Evolutionary conservation across 1,284 basidiomycete genomes (phyloP), one percentile per base, ranked within the genome.

Genomic region (Trichosporon ovoides): DNA sequence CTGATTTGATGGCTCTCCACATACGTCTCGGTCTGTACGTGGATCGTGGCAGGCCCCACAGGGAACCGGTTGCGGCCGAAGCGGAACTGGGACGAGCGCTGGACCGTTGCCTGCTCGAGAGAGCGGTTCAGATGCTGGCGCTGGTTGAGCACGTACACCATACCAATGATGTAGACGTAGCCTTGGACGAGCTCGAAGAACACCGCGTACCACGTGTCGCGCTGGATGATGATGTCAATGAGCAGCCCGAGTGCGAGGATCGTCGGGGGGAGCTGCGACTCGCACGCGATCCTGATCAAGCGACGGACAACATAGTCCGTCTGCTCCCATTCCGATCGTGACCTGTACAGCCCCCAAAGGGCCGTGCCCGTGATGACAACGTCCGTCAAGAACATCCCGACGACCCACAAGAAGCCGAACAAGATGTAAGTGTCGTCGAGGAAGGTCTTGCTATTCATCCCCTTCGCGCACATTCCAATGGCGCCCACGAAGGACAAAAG

Each of bases 1-100:
- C 57, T 57, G 55, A 62, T 62, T 37, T 57, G 53, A 52, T 62
- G 61, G 31, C 53, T 37, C 60, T 69, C 66, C 60, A 63, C 56
- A 36, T 69, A 66, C 18, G 66, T 67, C 50, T 69, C 66, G n/a
- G 66, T 66, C 49, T 65, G 63, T 38, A 69, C 63, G 50, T 69
- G 63, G 38, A 69, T 63, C 13, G 64, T 66, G 2, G 64, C 68
- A 0, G 57, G 57, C 18, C 61, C 61, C 14, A 49, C 43, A 16
- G 43, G 35, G 40, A 50, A 28, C 16, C 56, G 55, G 35, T 31
- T 48, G 24, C 43, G 43, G 14, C 43, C 43, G 22, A 48, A 24
- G 7, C 43, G 43, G 43, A 48, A 48, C 28, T 48, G 43, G 43
- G 22, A 28, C 7, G 43, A 16, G 28, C 43, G 43, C 43, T 48